Evolutionary conservation across 2,329 filamentous ascomycete species (phyloP).

Genomic region (Aspergillus sp.): DNA sequence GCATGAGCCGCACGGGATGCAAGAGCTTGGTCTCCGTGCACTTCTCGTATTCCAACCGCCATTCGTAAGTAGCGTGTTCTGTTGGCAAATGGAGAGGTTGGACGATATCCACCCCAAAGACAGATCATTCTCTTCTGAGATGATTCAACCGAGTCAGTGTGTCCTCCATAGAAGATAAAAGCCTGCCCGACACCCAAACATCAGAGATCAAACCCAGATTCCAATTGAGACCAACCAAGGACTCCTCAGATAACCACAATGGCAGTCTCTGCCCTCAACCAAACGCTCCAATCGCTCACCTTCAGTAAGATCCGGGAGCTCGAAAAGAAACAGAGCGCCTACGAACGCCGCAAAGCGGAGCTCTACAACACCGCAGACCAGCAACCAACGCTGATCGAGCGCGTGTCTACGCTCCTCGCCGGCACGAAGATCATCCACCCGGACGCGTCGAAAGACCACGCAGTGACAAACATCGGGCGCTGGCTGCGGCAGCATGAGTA

Average conservation of each 20-base stretch:
- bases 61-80: too few relatives aligned
- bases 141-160: too few relatives aligned
- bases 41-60: too few relatives aligned
- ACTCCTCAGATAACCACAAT: neutral
- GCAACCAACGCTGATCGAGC: slow-evolving; percentile 3
- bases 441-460: slow-evolving; percentile 6
- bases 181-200: too few relatives aligned
- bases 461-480: slow-evolving; percentile 29
- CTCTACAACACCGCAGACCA: slow-evolving; percentile 13
- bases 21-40: too few relatives aligned
- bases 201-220: too few relatives aligned
- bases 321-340: slow-evolving; percentile 21
- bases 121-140: too few relatives aligned
- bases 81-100: too few relatives aligned
- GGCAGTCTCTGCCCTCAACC: slow-evolving; percentile 10
- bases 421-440: slow-evolving; percentile 16
- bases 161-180: too few relatives aligned
- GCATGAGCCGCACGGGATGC: too few relatives aligned
- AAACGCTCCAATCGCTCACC: slow-evolving; percentile 21
- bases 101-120: too few relatives aligned
- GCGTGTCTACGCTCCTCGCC: slow-evolving; percentile 8
- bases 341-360: slow-evolving; percentile 14
- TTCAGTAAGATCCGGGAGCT: slow-evolving; percentile 28
- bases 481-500: slow-evolving; percentile 39
- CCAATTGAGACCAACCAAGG: too few relatives aligned